Conservation (phyloP, 2,329 filamentous ascomycete species). For the Venturia nashicola region DNA sequence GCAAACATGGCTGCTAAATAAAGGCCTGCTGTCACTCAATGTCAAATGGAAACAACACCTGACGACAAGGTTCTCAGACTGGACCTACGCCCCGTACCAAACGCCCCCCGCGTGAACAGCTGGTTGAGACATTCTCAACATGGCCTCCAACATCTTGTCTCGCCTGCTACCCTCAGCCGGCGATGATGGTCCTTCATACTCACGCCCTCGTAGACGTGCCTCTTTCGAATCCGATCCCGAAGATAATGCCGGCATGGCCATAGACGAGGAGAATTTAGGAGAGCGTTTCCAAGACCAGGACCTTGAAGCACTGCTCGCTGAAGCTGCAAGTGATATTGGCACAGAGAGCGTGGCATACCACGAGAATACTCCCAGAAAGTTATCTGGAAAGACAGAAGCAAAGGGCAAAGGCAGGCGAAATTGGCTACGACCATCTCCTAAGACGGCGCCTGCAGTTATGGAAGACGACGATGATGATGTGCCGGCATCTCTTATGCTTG, state of each 20-base stretch:
- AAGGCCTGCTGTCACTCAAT: not conserved
- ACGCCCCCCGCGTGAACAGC: conserved; percentile 6
- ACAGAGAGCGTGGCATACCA: conserved; percentile 28
- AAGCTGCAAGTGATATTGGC: conserved; percentile 37
- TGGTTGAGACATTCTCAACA: conserved; percentile 15
- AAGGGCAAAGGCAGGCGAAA: conserved; percentile 21
- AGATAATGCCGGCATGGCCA: conserved; percentile 33
- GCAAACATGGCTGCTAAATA: not conserved
- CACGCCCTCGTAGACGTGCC: conserved; percentile 25
- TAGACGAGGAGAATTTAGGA: conserved; percentile 37
- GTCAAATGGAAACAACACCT: not conserved
- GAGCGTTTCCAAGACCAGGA: conserved; percentile 43
- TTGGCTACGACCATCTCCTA: conserved; percentile 24
- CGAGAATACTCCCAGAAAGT: not conserved
- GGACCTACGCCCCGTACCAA: not conserved
- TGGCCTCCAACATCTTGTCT: conserved; percentile 42
- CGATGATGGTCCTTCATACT: conserved; percentile 25
- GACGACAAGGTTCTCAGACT: not conserved
- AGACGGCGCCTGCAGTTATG: conserved; percentile 13
- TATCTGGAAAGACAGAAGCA: not conserved
- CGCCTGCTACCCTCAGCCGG: conserved; percentile 37
- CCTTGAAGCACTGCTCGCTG: conserved; percentile 42
- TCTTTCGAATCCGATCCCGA: conserved; percentile 34
- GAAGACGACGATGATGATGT: conserved; percentile 49
- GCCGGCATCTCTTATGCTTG: conserved; percentile 49